Evolutionary conservation across 2,329 filamentous ascomycete genomes (phyloP).

Genomic region (Samsoniella hepiali): DNA sequence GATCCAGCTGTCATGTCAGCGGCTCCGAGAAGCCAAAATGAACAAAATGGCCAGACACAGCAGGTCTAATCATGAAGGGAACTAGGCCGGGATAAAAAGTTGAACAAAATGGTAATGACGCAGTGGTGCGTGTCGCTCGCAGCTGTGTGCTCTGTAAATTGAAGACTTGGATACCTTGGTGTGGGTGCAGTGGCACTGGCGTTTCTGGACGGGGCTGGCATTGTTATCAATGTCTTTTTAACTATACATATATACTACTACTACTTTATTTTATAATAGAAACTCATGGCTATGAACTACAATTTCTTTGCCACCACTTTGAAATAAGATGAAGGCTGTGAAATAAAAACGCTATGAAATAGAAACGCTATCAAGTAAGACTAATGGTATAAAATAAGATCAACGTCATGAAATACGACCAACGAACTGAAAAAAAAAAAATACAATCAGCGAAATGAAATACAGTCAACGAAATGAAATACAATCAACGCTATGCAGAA

Average conservation of each 20-base stretch:
- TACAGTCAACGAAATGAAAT: too few relatives aligned
- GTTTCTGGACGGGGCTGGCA: conserved; percentile 2
- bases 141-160: not conserved
- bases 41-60: conserved; percentile 8
- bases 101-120: not conserved
- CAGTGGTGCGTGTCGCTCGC: not conserved
- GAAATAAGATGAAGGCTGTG: too few relatives aligned
- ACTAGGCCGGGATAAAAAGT: not conserved
- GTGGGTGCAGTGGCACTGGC: not conserved
- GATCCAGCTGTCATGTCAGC: conserved; percentile 9
- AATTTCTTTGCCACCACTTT: too few relatives aligned
- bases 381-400: too few relatives aligned
- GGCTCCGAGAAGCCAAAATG: conserved; percentile 9
- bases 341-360: too few relatives aligned
- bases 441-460: too few relatives aligned
- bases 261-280: not conserved
- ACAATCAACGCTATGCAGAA: too few relatives aligned
- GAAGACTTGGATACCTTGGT: conserved; percentile 3
- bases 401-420: too few relatives aligned
- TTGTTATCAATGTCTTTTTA: conserved; percentile 5
- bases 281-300: conserved; percentile 23
- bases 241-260: not conserved
- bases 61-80: conserved; percentile 2
- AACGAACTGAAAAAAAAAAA: too few relatives aligned
- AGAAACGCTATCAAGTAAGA: too few relatives aligned